Conservation (phyloP, 257 asterid genomes). For the Solanum tarapatanum region DNA sequence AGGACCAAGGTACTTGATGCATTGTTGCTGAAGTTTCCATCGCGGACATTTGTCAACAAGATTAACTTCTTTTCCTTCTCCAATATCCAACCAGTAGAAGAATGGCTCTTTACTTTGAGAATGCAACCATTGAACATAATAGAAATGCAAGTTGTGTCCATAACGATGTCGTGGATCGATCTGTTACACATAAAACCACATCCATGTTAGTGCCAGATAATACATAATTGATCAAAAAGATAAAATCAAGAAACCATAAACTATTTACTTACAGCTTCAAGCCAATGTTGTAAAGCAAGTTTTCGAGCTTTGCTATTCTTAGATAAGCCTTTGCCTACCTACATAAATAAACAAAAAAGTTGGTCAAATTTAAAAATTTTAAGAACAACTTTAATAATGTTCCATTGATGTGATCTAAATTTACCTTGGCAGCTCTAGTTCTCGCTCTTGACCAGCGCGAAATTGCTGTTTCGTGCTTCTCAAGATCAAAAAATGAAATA, state of each 20-base stretch:
- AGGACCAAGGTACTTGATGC: conserved; percentile 66
- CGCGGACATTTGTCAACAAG: conserved; percentile 49
- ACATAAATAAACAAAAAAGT: not conserved
- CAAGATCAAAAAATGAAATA: conserved; percentile 34
- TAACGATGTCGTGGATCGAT: conserved; percentile 64
- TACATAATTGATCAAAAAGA: not conserved
- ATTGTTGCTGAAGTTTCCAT: conserved; percentile 54
- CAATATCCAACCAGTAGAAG: conserved; percentile 57
- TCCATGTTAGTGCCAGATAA: not conserved
- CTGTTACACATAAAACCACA: conserved; percentile 1
- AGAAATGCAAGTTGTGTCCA: conserved; percentile 63
- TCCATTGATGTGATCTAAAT: not conserved
- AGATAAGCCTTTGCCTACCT: conserved; percentile 55
- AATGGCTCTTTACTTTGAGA: conserved; percentile 51
- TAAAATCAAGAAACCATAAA: not conserved
- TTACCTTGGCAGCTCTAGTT: conserved; percentile 53
- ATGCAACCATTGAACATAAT: conserved; percentile 49
- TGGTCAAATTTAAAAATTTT: not conserved
- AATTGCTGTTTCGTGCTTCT: conserved; percentile 38
- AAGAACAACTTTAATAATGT: not conserved
- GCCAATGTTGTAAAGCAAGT: conserved; percentile 62
- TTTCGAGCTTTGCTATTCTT: conserved; percentile 44
- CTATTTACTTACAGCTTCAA: conserved; percentile 39
- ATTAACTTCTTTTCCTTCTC: conserved; percentile 61
- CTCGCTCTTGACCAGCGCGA: conserved; percentile 64